These are phyloP conservation scores for Quaeritorhiza haematococci DNA, from an alignment of 371 early-diverging fungal genomes.

Conservation along the genomic window DNA sequence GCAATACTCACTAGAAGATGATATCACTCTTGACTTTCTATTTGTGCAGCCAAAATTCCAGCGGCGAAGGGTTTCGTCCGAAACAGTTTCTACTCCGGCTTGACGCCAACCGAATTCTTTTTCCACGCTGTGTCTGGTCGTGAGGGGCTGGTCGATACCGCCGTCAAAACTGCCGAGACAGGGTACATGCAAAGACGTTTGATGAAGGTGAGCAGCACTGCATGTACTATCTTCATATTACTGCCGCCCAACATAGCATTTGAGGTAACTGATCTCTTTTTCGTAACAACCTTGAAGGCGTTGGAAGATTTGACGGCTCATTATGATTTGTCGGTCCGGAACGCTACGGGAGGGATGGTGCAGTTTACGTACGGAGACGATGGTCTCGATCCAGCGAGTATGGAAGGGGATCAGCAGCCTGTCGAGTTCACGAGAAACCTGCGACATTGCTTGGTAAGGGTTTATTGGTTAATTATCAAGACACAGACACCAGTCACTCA, in stretches of 20 bases:
- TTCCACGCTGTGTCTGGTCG: constrained; percentile 99
- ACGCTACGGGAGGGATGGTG: constrained; percentile 88
- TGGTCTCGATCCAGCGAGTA: constrained; percentile 91
- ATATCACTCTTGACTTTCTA: background rate
- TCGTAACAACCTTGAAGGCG: constrained; percentile 44
- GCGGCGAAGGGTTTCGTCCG: constrained; percentile 97
- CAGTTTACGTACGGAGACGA: constrained; percentile 98
- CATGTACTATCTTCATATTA: constrained; percentile 14
- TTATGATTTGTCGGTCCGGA: constrained; percentile 96
- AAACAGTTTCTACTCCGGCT: constrained; percentile 95
- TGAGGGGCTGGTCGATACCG: constrained; percentile 99
- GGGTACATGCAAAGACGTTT: constrained; percentile 99
- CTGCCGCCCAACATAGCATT: background rate
- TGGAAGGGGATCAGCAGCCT: constrained; percentile 90
- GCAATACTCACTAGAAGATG: background rate
- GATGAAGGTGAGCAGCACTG: constrained; percentile 78
- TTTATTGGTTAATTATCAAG: too few relatives aligned
- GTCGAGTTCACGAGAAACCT: constrained; percentile 86
- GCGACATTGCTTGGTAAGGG: constrained; percentile 50
- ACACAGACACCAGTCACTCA: too few relatives aligned
- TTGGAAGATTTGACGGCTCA: constrained; percentile 94
- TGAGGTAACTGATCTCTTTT: background rate
- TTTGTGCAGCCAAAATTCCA: constrained; percentile 66
- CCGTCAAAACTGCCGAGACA: constrained; percentile 98
- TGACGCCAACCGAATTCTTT: constrained; percentile 95